Evolutionary conservation across 1,139 yeast species (phyloP).

Genomic region (Nakaseomyces glabratus): DNA sequence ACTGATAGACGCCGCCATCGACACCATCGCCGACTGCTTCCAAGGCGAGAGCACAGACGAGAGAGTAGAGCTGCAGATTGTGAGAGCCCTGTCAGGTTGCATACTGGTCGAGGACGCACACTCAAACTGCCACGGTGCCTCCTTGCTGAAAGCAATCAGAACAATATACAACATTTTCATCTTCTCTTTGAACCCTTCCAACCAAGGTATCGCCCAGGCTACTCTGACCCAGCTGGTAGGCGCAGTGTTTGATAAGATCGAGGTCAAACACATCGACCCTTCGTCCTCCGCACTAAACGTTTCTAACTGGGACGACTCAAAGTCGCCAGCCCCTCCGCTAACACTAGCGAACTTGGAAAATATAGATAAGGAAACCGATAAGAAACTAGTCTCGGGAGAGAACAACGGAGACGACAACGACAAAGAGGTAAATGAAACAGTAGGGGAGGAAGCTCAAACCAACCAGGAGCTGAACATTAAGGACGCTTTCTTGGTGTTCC

Average conservation of each 20-base stretch:
- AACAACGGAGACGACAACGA: conserved; percentile 40
- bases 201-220: conserved; percentile 94
- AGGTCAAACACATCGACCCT: conserved; percentile 11
- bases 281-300: conserved; percentile 7
- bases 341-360: conserved; percentile 53
- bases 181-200: conserved; percentile 67
- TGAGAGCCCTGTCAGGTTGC: conserved; percentile 84
- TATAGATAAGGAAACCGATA: conserved; percentile 38
- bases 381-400: conserved; percentile 27
- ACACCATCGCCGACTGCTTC: conserved; percentile 76
- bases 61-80: conserved; percentile 81
- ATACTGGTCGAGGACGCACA: conserved; percentile 54
- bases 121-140: conserved; percentile 84
- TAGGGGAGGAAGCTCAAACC: conserved; percentile 33
- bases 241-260: conserved; percentile 72
- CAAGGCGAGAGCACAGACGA: conserved; percentile 90
- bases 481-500: conserved; percentile 85
- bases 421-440: conserved; percentile 43
- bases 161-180: conserved; percentile 90
- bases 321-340: conserved; percentile 31
- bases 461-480: conserved; percentile 66
- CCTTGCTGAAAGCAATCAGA: conserved; percentile 80
- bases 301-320: conserved; percentile 2
- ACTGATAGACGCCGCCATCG: conserved; percentile 75
- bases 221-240: conserved; percentile 84